Evolutionary conservation across 805 yeast genomes (phyloP).

Genomic region (Torulaspora gathmanii): DNA sequence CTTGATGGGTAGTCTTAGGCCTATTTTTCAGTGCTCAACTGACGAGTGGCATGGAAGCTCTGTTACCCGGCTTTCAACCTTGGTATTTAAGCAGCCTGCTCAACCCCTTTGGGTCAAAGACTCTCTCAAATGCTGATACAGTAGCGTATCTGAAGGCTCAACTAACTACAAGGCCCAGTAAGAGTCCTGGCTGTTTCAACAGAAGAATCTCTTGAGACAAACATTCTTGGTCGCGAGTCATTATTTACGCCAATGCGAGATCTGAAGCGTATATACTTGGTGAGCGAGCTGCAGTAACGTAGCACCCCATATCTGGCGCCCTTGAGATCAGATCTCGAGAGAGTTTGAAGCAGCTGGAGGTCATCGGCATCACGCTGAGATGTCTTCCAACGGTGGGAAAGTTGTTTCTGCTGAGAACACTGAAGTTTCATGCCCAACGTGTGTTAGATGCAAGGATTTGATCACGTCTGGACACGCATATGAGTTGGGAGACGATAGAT

Average conservation of each 20-base stretch:
- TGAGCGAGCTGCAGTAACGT: neutral
- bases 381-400: neutral
- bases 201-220: slow-evolving; percentile 5
- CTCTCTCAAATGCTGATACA: too few relatives aligned
- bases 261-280: neutral
- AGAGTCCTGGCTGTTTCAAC: neutral
- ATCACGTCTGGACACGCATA: slow-evolving; percentile 91
- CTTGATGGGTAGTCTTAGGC: neutral
- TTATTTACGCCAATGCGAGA: slow-evolving; percentile 4
- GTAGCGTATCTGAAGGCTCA: too few relatives aligned
- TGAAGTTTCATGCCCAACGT: slow-evolving; percentile 24
- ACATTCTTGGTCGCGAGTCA: slow-evolving; percentile 4
- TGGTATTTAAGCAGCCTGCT: too few relatives aligned
- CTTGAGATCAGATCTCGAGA: neutral
- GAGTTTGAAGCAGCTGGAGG: neutral
- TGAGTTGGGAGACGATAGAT: slow-evolving; percentile 87
- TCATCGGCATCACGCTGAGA: neutral
- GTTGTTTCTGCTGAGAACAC: neutral
- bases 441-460: slow-evolving; percentile 45
- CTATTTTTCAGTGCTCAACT: too few relatives aligned
- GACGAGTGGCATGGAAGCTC: too few relatives aligned
- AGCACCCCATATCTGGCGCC: neutral
- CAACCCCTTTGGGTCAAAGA: too few relatives aligned
- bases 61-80: neutral
- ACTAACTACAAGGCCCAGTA: neutral